These are phyloP conservation scores for Heimioporus punctisporus DNA, from an alignment of 1,284 basidiomycete species.

Conservation along the genomic window DNA sequence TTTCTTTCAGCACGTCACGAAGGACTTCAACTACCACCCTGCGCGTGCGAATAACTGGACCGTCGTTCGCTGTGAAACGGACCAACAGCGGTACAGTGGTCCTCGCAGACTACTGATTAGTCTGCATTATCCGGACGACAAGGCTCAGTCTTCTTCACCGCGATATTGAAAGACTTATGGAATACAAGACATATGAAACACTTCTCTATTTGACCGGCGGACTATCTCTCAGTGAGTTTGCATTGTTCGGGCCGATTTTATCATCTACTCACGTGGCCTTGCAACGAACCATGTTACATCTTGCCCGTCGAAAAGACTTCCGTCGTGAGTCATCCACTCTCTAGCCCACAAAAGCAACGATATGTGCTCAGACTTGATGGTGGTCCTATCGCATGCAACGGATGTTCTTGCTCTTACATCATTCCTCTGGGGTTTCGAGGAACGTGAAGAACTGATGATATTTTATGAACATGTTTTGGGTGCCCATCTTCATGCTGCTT, in stretches of 20 bases:
- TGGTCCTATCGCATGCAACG: constrained; percentile 94
- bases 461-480: constrained; percentile 99
- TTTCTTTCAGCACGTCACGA: too few relatives aligned
- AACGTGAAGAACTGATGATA: constrained; percentile 99
- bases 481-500: constrained; percentile 97
- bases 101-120: too few relatives aligned
- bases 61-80: too few relatives aligned
- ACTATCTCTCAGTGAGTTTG: constrained; percentile 99
- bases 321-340: constrained; percentile 68
- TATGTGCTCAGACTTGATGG: constrained; percentile 82
- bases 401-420: constrained; percentile 98
- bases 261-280: constrained; percentile 45
- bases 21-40: too few relatives aligned
- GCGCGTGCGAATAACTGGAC: too few relatives aligned
- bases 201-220: constrained; percentile 99
- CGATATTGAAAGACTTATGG: constrained; percentile 98
- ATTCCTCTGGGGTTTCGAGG: constrained; percentile 99
- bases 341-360: neutral
- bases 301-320: constrained; percentile 97
- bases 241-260: constrained; percentile 8
- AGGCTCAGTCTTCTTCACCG: constrained; percentile 97
- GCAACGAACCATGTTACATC: constrained; percentile 96
- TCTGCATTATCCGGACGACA: too few relatives aligned
- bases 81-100: too few relatives aligned
- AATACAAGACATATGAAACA: constrained; percentile 99